Evolutionary conservation across 192 early-diverging fungal genomes (phyloP).

Genomic region (Gryganskiella cystojenkinii): DNA sequence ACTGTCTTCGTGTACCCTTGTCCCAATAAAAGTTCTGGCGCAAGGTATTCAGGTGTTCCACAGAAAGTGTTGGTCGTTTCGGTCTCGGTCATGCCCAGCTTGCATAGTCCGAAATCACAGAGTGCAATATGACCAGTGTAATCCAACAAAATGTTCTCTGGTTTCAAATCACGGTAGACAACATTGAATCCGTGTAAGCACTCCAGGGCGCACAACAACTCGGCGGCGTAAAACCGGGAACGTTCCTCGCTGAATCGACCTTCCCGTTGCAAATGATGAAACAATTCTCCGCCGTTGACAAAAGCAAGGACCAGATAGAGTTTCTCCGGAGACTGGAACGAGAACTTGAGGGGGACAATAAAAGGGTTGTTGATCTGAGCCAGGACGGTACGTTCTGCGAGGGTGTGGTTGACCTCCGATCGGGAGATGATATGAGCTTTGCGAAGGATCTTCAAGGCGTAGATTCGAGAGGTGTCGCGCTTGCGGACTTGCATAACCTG

Average conservation of each 20-base stretch:
- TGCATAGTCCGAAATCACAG: constrained; percentile 95
- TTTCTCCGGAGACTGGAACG: constrained; percentile 95
- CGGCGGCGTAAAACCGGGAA: constrained; percentile 93
- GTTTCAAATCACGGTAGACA: constrained; percentile 93
- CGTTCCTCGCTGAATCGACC: constrained; percentile 88
- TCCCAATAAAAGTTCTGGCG: constrained; percentile 88
- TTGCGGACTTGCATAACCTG: constrained; percentile 93
- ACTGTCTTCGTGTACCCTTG: constrained; percentile 92
- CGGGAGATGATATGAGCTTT: constrained; percentile 96
- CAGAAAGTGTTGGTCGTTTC: constrained; percentile 96
- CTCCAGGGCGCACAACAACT: constrained; percentile 91
- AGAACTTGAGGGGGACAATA: constrained; percentile 92
- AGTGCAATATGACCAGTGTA: constrained; percentile 94
- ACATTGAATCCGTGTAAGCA: constrained; percentile 93
- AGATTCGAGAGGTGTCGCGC: constrained; percentile 91
- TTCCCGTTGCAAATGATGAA: constrained; percentile 93
- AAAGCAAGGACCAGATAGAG: constrained; percentile 96
- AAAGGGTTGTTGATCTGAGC: constrained; percentile 93
- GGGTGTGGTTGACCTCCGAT: constrained; percentile 92
- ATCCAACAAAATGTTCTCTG: constrained; percentile 95
- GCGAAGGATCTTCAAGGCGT: constrained; percentile 96
- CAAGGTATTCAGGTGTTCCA: constrained; percentile 99
- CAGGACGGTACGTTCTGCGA: constrained; percentile 92
- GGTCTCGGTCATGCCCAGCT: constrained; percentile 93
- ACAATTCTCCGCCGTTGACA: constrained; percentile 97